Percentiles rank a stretch among this genome's conserved stretches.
Evolutionary conservation across 768 basidiomycete species (phyloP).

Genomic region (Mycena galopus): DNA sequence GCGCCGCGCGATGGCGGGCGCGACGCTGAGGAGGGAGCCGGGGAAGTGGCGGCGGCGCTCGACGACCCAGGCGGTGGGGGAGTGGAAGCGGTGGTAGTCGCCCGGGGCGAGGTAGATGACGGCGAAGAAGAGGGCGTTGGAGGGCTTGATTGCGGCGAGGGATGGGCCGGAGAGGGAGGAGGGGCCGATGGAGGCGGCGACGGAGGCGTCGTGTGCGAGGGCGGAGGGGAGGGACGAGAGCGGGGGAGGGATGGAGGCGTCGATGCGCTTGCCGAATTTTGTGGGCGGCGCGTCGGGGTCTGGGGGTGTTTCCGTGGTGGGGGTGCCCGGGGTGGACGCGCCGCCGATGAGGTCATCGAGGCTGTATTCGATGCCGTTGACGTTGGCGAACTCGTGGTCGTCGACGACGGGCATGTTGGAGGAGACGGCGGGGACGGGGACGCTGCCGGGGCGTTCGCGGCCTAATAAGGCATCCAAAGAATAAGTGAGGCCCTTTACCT

Average conservation of each 20-base stretch:
- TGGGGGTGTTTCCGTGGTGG: conserved; percentile 45
- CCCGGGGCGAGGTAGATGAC: conserved; percentile 99
- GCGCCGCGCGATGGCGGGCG: conserved; percentile 94
- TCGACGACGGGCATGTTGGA: conserved; percentile 75
- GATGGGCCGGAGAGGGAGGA: conserved; percentile 52
- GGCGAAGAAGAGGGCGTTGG: conserved; percentile 89
- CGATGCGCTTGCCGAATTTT: conserved; percentile 78
- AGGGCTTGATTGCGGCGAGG: conserved; percentile 67
- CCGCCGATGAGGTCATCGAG: conserved; percentile 90
- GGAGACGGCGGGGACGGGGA: conserved; percentile 55
- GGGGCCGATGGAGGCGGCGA: conserved; percentile 80
- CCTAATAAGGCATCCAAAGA: conserved; percentile 95
- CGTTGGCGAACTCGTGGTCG: conserved; percentile 93
- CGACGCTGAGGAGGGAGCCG: conserved; percentile 96
- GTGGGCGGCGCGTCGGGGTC: conserved; percentile 46
- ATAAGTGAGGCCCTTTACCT: conserved; percentile 98
- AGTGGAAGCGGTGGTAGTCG: conserved; percentile 98
- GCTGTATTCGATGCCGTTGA: conserved; percentile 97
- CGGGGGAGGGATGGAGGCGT: conserved; percentile 80
- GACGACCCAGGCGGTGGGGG: conserved; percentile 96
- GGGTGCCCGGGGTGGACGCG: conserved; percentile 57
- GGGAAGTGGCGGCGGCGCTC: conserved; percentile 96
- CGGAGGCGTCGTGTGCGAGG: conserved; percentile 75
- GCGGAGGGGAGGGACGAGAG: conserved; percentile 67
- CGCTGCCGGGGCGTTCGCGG: conserved; percentile 66